phyloP scores from a whole-genome alignment of 2,329 filamentous ascomycete genomes.

The Apiospora phragmitis region DNA sequence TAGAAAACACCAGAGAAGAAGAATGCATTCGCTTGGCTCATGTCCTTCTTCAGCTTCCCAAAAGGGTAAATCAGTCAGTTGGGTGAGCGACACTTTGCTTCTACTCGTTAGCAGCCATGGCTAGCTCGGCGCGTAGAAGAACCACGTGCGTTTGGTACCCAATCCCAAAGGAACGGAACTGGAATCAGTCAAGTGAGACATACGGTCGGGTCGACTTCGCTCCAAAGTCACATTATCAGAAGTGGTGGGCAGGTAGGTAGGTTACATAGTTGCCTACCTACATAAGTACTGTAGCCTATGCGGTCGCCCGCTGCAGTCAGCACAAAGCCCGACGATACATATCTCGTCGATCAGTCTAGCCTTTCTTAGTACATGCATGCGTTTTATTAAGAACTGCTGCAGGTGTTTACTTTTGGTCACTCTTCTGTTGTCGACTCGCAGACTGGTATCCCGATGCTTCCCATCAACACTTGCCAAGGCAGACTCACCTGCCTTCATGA shows the following conservation, averaged over 20 bases:
- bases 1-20: neutral
- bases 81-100: neutral
- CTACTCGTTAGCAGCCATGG: neutral
- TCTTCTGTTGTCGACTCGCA: neutral
- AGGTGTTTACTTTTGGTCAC: neutral
- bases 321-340: neutral
- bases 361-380: neutral
- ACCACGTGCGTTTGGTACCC: neutral
- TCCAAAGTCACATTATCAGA: neutral
- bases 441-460: neutral
- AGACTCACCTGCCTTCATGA: neutral
- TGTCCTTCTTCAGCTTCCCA: neutral
- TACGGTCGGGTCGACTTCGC: neutral
- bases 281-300: too few species aligned
- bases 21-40: neutral
- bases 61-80: neutral
- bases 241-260: neutral
- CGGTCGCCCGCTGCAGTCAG: constrained; percentile 1
- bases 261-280: neutral
- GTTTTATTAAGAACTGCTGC: neutral
- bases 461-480: neutral
- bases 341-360: neutral
- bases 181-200: neutral
- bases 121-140: constrained; percentile 1
- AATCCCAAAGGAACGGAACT: neutral